phyloP scores from a whole-genome alignment of 129 eudicot species.

The Centaurea solstitialis region DNA sequence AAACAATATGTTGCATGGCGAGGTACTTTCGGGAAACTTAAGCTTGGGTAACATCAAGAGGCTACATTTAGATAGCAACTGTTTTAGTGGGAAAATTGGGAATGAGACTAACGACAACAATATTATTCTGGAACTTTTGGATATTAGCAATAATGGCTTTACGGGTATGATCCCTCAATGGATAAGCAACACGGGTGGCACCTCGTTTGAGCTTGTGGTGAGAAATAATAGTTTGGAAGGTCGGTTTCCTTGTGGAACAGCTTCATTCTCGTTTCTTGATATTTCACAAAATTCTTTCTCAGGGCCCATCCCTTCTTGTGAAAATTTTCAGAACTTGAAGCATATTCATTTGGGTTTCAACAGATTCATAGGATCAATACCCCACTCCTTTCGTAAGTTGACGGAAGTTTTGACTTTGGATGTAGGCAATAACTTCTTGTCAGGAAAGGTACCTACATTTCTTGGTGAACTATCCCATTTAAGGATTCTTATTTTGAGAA shows the following conservation, averaged over 20 bases:
- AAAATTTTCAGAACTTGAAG: too few species aligned
- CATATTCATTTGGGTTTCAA: conserved; percentile 31
- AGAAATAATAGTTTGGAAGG: conserved; percentile 29
- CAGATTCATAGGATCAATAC: conserved; percentile 28
- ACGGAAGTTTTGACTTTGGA: conserved; percentile 27
- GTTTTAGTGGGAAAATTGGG: conserved; percentile 4
- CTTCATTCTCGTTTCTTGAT: background rate
- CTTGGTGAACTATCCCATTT: too few species aligned
- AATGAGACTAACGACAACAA: background rate
- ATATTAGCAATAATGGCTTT: conserved; percentile 23
- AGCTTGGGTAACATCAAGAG: background rate
- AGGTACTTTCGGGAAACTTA: background rate
- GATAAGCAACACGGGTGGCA: background rate
- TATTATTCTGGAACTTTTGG: conserved; percentile 16
- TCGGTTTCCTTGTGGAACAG: conserved; percentile 19
- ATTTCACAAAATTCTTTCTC: conserved; percentile 24
- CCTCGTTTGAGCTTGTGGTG: background rate
- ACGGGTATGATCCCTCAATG: conserved; percentile 17
- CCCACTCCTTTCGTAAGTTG: conserved; percentile 6
- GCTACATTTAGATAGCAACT: background rate
- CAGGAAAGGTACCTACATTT: too few species aligned
- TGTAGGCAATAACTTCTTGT: too few species aligned
- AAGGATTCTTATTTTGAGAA: too few species aligned
- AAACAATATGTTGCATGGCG: conserved; percentile 16
- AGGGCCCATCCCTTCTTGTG: conserved; percentile 31